phyloP scores from a whole-genome alignment of 495 filamentous ascomycete genomes.

The Daldinia grandis region DNA sequence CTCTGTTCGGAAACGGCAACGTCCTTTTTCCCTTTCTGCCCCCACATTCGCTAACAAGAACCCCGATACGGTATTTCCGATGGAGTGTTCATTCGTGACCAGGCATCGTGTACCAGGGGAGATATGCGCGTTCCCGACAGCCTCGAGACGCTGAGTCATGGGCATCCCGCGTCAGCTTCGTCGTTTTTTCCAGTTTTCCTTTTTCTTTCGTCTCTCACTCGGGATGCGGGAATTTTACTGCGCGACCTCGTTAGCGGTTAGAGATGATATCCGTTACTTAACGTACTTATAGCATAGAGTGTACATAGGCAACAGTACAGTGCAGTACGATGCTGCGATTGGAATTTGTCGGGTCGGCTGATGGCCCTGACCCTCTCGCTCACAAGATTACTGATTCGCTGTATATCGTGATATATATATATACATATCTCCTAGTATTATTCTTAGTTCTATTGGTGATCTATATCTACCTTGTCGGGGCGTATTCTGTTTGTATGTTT shows the following conservation, averaged over 20 bases:
- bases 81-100: not conserved
- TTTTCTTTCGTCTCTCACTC: constrained; percentile 14
- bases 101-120: not conserved
- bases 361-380: not conserved
- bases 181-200: not conserved
- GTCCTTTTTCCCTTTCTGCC: not conserved
- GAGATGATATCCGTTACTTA: constrained; percentile 1
- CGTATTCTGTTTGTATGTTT: no score
- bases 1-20: constrained; percentile 1
- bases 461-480: no score
- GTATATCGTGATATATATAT: no score
- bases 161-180: not conserved
- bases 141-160: not conserved
- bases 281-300: not conserved
- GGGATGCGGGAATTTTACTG: constrained; percentile 22
- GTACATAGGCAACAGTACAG: not conserved
- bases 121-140: not conserved
- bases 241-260: constrained; percentile 5
- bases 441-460: no score
- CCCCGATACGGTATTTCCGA: not conserved
- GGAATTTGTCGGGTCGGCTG: not conserved
- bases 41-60: not conserved
- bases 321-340: not conserved
- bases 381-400: not conserved
- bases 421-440: no score